Evolutionary conservation across 2,329 filamentous ascomycete species (phyloP).

Genomic region (Macroventuria anomochaeta): DNA sequence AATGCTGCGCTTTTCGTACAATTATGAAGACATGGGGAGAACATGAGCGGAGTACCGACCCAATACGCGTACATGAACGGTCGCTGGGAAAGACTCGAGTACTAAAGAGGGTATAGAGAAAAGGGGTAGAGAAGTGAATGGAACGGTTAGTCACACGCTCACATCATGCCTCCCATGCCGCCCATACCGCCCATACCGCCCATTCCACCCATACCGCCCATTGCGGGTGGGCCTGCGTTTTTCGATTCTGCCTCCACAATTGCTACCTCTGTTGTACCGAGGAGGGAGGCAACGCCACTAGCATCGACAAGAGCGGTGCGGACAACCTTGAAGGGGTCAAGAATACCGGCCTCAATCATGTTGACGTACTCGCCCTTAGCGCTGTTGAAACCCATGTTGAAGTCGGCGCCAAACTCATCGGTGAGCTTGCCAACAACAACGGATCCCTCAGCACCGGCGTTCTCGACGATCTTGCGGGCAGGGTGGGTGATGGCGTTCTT

Average conservation of each 20-base stretch:
- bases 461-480: constrained; percentile 95
- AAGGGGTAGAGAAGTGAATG: constrained; percentile 37
- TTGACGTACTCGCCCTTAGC: constrained; percentile 97
- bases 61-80: constrained; percentile 45
- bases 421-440: constrained; percentile 98
- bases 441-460: constrained; percentile 92
- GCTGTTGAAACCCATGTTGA: constrained; percentile 98
- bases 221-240: constrained; percentile 52
- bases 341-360: constrained; percentile 96
- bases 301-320: constrained; percentile 94
- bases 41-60: constrained; percentile 48
- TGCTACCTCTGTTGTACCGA: constrained; percentile 97
- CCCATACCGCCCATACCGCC: constrained; percentile 5
- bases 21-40: constrained; percentile 35
- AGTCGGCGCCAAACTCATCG: constrained; percentile 88
- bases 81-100: constrained; percentile 39
- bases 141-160: constrained; percentile 55
- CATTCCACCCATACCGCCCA: constrained; percentile 67
- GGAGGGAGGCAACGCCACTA: constrained; percentile 92
- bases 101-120: constrained; percentile 45
- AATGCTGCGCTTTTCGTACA: constrained; percentile 47
- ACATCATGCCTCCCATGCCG: constrained; percentile 65
- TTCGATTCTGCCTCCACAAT: constrained; percentile 94
- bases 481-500: constrained; percentile 98
- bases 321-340: constrained; percentile 99